phyloP scores from a whole-genome alignment of 2,329 filamentous ascomycete species.

The Fusarium stilboides region DNA sequence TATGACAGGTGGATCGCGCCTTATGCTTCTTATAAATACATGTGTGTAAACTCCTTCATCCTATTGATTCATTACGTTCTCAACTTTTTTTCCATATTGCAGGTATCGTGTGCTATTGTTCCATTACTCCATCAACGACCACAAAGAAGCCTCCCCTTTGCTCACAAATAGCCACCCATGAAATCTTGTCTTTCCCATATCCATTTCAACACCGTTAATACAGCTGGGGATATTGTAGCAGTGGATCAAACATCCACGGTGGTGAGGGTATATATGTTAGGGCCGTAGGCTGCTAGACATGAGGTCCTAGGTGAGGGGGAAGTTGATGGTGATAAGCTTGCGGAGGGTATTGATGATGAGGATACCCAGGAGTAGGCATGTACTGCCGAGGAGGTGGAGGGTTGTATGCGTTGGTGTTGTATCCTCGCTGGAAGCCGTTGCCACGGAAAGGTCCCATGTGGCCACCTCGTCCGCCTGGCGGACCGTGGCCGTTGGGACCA shows the following conservation, averaged over 20 bases:
- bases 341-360: conserved; percentile 20
- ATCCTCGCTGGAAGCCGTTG: conserved; percentile 27
- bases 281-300: conserved; percentile 21
- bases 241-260: not conserved
- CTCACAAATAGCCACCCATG: not conserved
- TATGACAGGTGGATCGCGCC: not conserved
- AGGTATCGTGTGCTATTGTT: conserved; percentile 3
- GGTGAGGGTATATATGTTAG: not conserved
- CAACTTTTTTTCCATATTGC: conserved; percentile 10
- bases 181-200: not conserved
- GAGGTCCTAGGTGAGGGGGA: conserved; percentile 32
- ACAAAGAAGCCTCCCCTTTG: not conserved
- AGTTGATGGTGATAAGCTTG: conserved; percentile 32
- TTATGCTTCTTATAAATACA: conserved; percentile 25
- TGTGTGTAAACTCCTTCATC: not conserved
- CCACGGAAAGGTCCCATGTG: conserved; percentile 24
- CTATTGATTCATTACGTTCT: not conserved
- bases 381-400: conserved; percentile 20
- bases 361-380: conserved; percentile 13
- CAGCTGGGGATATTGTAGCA: not conserved
- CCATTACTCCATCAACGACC: not conserved
- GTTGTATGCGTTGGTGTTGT: conserved; percentile 6
- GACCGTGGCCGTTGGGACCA: not conserved
- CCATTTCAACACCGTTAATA: not conserved
- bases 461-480: conserved; percentile 10